phyloP scores from a whole-genome alignment of 257 asterid genomes.

The Gynochthodes officinalis region DNA sequence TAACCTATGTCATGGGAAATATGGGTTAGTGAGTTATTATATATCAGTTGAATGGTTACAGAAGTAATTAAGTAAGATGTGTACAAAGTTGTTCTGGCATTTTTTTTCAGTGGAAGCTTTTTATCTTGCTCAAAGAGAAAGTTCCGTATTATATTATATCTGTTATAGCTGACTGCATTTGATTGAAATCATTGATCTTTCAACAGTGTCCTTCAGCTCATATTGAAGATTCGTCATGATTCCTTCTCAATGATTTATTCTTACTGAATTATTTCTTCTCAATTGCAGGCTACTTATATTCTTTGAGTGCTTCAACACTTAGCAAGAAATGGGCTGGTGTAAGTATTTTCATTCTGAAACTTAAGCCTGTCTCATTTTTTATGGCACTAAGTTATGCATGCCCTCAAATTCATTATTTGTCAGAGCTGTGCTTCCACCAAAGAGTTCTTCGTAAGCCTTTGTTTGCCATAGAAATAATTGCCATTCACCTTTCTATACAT shows the following conservation, averaged over 20 bases:
- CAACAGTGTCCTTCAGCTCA: neutral
- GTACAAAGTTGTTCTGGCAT: neutral
- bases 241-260: constrained; percentile 1
- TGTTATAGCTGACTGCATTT: neutral
- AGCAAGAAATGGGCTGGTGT: constrained; percentile 84
- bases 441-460: neutral
- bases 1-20: neutral
- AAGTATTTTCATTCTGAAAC: constrained; percentile 25
- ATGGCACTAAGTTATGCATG: neutral
- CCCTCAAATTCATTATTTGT: neutral
- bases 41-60: neutral
- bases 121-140: neutral
- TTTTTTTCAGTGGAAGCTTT: neutral
- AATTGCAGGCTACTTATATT: constrained; percentile 78
- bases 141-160: neutral
- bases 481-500: neutral
- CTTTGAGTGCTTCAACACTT: constrained; percentile 86
- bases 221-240: neutral
- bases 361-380: neutral
- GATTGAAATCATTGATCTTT: neutral
- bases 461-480: neutral
- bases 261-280: constrained; percentile 13
- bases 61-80: neutral
- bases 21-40: neutral
- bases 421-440: neutral